Conservation (phyloP, 371 early-diverging fungal genomes). For the Mortierella sp. region DNA sequence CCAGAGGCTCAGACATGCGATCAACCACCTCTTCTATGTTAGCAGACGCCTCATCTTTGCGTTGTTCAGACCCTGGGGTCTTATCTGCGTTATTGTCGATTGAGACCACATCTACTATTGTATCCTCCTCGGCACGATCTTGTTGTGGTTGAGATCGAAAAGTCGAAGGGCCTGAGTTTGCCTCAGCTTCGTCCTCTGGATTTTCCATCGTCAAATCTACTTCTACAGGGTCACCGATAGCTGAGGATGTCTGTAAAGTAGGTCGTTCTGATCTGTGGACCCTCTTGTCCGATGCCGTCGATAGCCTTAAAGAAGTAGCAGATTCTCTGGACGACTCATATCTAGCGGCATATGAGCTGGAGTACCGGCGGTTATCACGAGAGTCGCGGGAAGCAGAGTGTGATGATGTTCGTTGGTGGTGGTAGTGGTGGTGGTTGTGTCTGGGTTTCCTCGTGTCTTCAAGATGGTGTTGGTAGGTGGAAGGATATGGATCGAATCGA, state of each 20-base stretch:
- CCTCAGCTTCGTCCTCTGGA: neutral
- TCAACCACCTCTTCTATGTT: neutral
- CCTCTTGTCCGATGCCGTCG: neutral
- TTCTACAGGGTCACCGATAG: neutral
- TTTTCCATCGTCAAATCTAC: conserved; percentile 8
- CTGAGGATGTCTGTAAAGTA: neutral
- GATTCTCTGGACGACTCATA: neutral
- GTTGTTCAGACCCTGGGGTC: neutral
- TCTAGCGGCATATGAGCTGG: neutral
- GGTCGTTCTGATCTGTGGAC: neutral
- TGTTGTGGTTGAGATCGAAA: neutral
- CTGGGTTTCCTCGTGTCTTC: conserved; percentile 5
- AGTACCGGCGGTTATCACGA: neutral
- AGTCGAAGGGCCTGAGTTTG: neutral
- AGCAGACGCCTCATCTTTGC: neutral
- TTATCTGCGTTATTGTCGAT: neutral
- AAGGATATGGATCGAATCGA: conserved; percentile 21
- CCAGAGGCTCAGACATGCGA: neutral
- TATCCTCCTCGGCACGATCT: neutral
- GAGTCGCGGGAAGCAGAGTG: neutral
- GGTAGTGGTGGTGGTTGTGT: conserved; percentile 6
- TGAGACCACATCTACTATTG: conserved; percentile 9
- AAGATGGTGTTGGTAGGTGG: neutral
- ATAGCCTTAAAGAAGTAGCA: neutral
- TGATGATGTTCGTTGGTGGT: neutral